Percentiles rank a stretch among this genome's conserved stretches.
phyloP scores from a whole-genome alignment of 768 basidiomycete species.

The Pleurotus eryngii region DNA sequence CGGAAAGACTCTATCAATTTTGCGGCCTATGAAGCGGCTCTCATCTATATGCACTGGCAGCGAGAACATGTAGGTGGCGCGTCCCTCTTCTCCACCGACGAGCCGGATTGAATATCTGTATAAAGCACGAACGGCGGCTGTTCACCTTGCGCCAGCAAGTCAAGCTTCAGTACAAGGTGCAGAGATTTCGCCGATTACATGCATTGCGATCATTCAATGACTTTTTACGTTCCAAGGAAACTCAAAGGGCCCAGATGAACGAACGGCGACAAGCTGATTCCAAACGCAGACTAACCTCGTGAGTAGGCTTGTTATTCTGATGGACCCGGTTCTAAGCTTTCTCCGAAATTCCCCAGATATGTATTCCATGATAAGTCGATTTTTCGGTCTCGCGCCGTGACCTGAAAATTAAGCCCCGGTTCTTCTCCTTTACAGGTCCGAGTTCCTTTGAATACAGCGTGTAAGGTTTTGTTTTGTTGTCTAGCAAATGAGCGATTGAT shows the following conservation, averaged over 20 bases:
- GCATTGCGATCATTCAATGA: not conserved
- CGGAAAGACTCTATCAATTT: constrained; percentile 62
- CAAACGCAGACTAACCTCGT: constrained; percentile 59
- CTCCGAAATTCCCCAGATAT: constrained; percentile 29
- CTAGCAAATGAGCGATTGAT: not conserved
- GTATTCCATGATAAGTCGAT: constrained; percentile 45
- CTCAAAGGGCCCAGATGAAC: constrained; percentile 53
- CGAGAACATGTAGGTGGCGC: constrained; percentile 25
- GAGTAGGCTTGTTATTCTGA: constrained; percentile 17
- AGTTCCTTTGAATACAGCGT: constrained; percentile 59
- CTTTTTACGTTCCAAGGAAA: constrained; percentile 17
- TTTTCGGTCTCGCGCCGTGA: not conserved
- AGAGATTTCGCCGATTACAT: not conserved
- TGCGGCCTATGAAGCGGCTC: constrained; percentile 70
- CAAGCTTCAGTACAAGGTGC: constrained; percentile 14
- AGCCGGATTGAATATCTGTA: not conserved
- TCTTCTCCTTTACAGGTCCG: constrained; percentile 39
- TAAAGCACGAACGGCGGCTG: constrained; percentile 44
- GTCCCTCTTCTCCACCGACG: constrained; percentile 24
- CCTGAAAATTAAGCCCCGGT: constrained; percentile 15
- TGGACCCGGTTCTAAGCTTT: not conserved
- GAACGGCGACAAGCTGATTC: constrained; percentile 59
- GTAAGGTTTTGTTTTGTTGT: constrained; percentile 15
- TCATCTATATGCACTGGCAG: constrained; percentile 51
- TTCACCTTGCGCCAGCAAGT: constrained; percentile 25